These are phyloP conservation scores for Exophiala mesophila DNA, from an alignment of 2,329 filamentous ascomycete genomes.

Conservation along the genomic window DNA sequence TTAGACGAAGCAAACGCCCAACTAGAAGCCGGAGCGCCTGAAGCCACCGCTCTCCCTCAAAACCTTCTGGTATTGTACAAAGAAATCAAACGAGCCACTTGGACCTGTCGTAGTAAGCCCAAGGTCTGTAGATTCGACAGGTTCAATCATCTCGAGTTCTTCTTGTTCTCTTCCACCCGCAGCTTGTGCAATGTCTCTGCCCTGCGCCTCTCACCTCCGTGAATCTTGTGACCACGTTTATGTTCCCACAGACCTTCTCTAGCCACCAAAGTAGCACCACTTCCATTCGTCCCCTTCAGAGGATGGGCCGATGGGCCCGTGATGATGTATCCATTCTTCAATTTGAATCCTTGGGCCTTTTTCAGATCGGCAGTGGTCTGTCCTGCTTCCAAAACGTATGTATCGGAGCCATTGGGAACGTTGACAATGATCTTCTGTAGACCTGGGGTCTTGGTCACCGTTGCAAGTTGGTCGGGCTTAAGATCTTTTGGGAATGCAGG, in stretches of 20 bases:
- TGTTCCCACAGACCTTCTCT: slow-evolving; percentile 93
- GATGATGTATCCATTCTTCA: slow-evolving; percentile 65
- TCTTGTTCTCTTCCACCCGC: slow-evolving; percentile 69
- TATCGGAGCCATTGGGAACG: slow-evolving; percentile 51
- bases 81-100: too few species aligned
- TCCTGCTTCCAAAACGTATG: slow-evolving; percentile 46
- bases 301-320: slow-evolving; percentile 69
- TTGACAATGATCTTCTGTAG: slow-evolving; percentile 59
- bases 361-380: slow-evolving; percentile 42
- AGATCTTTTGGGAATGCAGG: slow-evolving; percentile 36
- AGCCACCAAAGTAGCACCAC: slow-evolving; percentile 62
- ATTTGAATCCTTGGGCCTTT: slow-evolving; percentile 60
- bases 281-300: slow-evolving; percentile 56
- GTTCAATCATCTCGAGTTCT: slow-evolving; percentile 32
- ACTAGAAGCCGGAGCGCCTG: too few species aligned
- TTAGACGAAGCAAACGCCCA: too few species aligned
- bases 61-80: too few species aligned
- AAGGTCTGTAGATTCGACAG: not conserved
- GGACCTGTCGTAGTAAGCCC: too few species aligned
- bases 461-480: slow-evolving; percentile 28
- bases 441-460: slow-evolving; percentile 47
- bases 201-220: slow-evolving; percentile 88
- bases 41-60: too few species aligned
- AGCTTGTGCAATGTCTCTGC: slow-evolving; percentile 84
- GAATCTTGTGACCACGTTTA: slow-evolving; percentile 80